Evolutionary conservation across 768 basidiomycete genomes (phyloP).

Genomic region (Baorangia bicolor): DNA sequence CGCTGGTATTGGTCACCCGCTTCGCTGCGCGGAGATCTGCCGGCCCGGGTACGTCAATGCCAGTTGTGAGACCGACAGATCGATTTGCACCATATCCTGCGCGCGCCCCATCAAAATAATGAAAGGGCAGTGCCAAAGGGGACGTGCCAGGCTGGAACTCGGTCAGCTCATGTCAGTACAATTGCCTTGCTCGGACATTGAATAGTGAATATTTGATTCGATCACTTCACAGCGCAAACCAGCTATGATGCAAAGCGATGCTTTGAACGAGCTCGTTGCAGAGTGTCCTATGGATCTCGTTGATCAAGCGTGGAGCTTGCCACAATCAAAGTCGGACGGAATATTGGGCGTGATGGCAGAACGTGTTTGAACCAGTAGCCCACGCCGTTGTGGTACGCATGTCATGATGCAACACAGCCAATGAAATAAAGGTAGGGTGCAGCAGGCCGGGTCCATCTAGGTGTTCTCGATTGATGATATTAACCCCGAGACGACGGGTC

Average conservation of each 20-base stretch:
- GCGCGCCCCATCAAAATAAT: background rate
- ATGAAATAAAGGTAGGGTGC: background rate
- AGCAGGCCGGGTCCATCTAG: conserved; percentile 1
- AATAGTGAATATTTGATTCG: background rate
- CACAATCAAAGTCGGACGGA: background rate
- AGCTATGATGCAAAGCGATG: background rate
- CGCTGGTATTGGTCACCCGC: background rate
- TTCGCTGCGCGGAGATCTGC: conserved; percentile 1
- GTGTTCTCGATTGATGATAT: conserved; percentile 12
- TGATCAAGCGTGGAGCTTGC: background rate
- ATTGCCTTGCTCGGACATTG: conserved; percentile 4
- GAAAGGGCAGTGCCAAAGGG: background rate
- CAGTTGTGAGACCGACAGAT: background rate
- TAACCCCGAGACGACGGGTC: conserved; percentile 2
- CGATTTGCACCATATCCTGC: background rate
- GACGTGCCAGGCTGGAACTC: background rate
- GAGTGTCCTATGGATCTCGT: background rate
- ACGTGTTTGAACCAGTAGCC: background rate
- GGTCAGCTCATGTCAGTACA: background rate
- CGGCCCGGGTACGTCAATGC: background rate
- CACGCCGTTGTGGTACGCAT: conserved; percentile 6
- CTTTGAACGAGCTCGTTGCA: background rate
- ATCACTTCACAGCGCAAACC: background rate
- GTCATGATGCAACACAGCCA: conserved; percentile 5
- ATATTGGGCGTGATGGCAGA: background rate